Conservation (phyloP, 2,329 filamentous ascomycete genomes). For the Nemania sp. region DNA sequence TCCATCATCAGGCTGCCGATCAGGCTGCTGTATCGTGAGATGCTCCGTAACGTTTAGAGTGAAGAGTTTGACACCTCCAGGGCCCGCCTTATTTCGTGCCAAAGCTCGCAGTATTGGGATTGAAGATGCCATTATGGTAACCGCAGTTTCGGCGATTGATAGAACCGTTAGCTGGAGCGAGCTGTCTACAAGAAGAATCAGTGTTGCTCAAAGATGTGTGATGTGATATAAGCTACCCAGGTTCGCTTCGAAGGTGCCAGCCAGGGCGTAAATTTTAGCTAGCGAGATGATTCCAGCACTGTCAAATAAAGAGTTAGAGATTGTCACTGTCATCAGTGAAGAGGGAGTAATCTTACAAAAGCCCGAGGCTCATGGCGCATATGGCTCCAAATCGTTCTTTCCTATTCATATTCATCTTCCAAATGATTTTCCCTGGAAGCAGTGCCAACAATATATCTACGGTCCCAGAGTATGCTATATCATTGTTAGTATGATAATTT, state of each 20-base stretch:
- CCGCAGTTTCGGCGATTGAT: conserved; percentile 33
- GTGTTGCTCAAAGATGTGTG: background rate
- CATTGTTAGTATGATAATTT: background rate
- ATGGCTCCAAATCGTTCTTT: conserved; percentile 47
- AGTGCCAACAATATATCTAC: conserved; percentile 47
- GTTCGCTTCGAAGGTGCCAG: conserved; percentile 17
- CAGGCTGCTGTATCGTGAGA: conserved; percentile 11
- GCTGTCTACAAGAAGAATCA: conserved; percentile 4
- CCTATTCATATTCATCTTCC: conserved; percentile 44
- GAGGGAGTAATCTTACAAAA: conserved; percentile 40
- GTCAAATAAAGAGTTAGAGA: conserved; percentile 5
- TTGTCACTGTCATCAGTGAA: background rate
- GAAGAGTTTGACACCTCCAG: conserved; percentile 14
- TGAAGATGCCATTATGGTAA: conserved; percentile 40
- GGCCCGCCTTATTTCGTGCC: conserved; percentile 21
- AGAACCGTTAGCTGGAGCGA: conserved; percentile 24
- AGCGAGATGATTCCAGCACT: conserved; percentile 41
- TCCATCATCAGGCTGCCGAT: background rate
- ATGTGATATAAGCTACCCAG: conserved; percentile 12
- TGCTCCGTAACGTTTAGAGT: conserved; percentile 20
- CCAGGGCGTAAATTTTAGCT: conserved; percentile 37
- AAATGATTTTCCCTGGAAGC: conserved; percentile 47
- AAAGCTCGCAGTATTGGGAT: conserved; percentile 38
- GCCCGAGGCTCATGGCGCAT: conserved; percentile 48
- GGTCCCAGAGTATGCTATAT: conserved; percentile 39